Evolutionary conservation across 2,329 filamentous ascomycete genomes (phyloP).

Genomic region (Penicillium sp.): DNA sequence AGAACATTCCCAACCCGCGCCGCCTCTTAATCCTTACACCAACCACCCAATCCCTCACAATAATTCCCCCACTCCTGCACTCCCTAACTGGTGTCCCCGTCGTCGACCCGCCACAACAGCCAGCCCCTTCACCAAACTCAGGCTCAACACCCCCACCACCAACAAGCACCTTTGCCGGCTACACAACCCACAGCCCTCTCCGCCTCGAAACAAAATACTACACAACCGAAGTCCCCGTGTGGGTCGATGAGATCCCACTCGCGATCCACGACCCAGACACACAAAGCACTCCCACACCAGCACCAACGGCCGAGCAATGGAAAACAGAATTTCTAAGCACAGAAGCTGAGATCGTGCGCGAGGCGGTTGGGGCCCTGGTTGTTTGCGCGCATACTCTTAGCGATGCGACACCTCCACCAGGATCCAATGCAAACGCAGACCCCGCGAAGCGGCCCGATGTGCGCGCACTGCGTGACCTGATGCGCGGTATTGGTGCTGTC

Average conservation of each 20-base stretch:
- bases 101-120: constrained; percentile 23
- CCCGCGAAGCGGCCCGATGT: constrained; percentile 23
- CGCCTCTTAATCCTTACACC: constrained; percentile 45
- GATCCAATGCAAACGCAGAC: background rate
- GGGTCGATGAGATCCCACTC: constrained; percentile 49
- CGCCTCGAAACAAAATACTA: constrained; percentile 47
- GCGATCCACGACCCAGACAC: background rate
- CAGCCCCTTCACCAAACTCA: constrained; percentile 1
- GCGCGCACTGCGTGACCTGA: constrained; percentile 31
- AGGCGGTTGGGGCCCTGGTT: constrained; percentile 46
- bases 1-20: constrained; percentile 40
- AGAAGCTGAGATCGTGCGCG: constrained; percentile 46
- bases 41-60: constrained; percentile 34
- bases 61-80: constrained; percentile 40
- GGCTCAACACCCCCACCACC: constrained; percentile 7
- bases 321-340: constrained; percentile 42
- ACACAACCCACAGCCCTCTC: constrained; percentile 47
- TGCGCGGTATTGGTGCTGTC: constrained; percentile 41
- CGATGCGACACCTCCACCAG: background rate
- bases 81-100: constrained; percentile 38
- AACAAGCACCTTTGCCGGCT: constrained; percentile 44
- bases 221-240: constrained; percentile 44
- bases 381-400: constrained; percentile 37
- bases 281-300: constrained; percentile 8
- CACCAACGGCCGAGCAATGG: constrained; percentile 34